Conservation (phyloP, 495 filamentous ascomycete genomes). For the Xylaria telfairii region DNA sequence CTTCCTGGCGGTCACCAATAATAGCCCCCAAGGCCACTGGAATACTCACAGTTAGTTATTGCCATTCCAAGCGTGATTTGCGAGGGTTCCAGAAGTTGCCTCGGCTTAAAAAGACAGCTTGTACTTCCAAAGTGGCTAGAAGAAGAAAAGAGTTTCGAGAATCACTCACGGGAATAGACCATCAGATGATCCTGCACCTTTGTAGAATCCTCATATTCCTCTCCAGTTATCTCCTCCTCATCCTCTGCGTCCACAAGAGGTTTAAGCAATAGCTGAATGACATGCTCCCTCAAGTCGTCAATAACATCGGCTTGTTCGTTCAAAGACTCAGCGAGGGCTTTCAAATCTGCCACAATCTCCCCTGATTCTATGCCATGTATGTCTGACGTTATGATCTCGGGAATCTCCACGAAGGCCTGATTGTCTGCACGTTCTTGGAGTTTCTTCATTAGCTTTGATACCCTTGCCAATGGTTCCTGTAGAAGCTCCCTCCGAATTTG, state of each 20-base stretch:
- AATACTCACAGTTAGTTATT: not conserved
- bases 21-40: slow-evolving; percentile 68
- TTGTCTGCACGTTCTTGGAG: slow-evolving; percentile 50
- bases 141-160: not conserved
- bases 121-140: not conserved
- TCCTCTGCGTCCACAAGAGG: slow-evolving; percentile 85
- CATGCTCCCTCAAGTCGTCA: slow-evolving; percentile 72
- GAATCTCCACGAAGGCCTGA: slow-evolving; percentile 68
- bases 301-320: slow-evolving; percentile 73
- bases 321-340: slow-evolving; percentile 57
- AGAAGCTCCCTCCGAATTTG: slow-evolving; percentile 77
- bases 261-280: slow-evolving; percentile 71
- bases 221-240: slow-evolving; percentile 74
- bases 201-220: slow-evolving; percentile 88
- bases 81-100: not conserved
- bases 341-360: slow-evolving; percentile 37
- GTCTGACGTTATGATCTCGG: slow-evolving; percentile 47
- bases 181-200: slow-evolving; percentile 83
- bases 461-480: slow-evolving; percentile 43
- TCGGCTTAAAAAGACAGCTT: not conserved
- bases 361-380: slow-evolving; percentile 46
- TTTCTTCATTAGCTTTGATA: slow-evolving; percentile 49
- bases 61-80: not conserved
- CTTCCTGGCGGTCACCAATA: slow-evolving; percentile 78
- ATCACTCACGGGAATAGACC: slow-evolving; percentile 67